These are phyloP conservation scores for Saitoella complicata DNA, from an alignment of 805 yeast genomes.

Conservation along the genomic window DNA sequence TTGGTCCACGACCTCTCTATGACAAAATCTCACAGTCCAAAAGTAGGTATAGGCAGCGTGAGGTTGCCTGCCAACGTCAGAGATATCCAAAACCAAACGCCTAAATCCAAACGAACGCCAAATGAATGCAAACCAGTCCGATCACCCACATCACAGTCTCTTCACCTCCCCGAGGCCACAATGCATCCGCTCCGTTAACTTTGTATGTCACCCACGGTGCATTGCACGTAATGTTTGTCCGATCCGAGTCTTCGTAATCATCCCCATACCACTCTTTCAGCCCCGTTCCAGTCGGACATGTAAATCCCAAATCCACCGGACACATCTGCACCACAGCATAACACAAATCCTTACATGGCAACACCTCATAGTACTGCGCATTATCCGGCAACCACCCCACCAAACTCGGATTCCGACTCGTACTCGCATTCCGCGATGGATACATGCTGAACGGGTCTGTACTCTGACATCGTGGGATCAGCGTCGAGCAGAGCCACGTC, in stretches of 20 bases:
- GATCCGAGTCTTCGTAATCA: background rate
- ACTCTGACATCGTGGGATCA: slow-evolving; percentile 72
- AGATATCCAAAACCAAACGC: no score
- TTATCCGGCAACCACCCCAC: slow-evolving; percentile 36
- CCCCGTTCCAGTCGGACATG: slow-evolving; percentile 41
- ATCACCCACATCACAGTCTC: no score
- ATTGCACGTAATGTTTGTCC: background rate
- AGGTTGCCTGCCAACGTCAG: no score
- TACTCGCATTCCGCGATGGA: slow-evolving; percentile 10
- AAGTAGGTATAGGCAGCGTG: no score
- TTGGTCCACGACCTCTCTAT: no score
- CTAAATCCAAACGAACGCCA: no score
- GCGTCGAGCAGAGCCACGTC: slow-evolving; percentile 78
- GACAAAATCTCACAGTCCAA: no score
- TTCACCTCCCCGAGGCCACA: no score
- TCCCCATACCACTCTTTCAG: slow-evolving; percentile 10
- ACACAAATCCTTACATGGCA: slow-evolving; percentile 78
- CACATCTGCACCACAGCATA: slow-evolving; percentile 66
- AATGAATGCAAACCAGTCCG: no score
- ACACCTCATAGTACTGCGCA: slow-evolving; percentile 52
- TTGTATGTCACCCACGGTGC: slow-evolving; percentile 2
- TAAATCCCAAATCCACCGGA: slow-evolving; percentile 58
- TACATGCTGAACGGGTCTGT: slow-evolving; percentile 30
- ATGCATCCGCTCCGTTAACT: background rate
- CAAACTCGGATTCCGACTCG: slow-evolving; percentile 46